A percentile compares a stretch with the other conserved stretches of the same genome.
Conservation (phyloP, 441 rosid species). For the Gossypium lobatum region DNA sequence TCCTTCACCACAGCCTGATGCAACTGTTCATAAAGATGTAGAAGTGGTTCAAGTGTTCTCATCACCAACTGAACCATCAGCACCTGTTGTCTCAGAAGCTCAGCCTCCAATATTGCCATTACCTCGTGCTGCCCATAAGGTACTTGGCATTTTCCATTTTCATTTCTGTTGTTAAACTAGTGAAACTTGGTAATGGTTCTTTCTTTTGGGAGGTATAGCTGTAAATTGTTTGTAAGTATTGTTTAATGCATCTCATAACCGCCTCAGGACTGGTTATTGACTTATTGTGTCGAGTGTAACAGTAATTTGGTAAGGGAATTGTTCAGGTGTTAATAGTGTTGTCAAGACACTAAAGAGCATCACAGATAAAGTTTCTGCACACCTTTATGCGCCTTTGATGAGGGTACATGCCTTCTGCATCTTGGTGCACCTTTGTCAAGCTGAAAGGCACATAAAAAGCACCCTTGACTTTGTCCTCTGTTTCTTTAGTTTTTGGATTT, state of each 20-base stretch:
- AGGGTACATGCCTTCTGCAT: not conserved
- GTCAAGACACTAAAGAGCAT: conserved; percentile 1
- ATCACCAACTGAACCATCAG: conserved; percentile 42
- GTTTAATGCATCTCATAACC: not conserved
- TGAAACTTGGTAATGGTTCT: not conserved
- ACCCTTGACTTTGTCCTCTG: not conserved
- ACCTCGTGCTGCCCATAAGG: conserved; percentile 56
- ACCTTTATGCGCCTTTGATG: not conserved
- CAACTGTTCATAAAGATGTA: conserved; percentile 53
- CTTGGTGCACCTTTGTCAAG: not conserved
- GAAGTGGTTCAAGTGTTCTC: conserved; percentile 61
- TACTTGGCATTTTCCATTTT: conserved; percentile 12
- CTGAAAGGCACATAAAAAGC: not conserved
- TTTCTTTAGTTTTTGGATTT: not conserved
- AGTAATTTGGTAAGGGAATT: not conserved
- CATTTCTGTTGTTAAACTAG: not conserved
- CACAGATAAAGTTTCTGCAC: not conserved
- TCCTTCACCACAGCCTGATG: conserved; percentile 46
- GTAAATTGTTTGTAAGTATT: not conserved
- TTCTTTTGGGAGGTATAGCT: not conserved
- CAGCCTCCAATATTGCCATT: conserved; percentile 87
- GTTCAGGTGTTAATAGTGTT: not conserved
- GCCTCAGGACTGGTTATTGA: not conserved
- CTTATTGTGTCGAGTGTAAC: not conserved
- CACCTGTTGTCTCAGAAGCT: conserved; percentile 38